phyloP scores from a whole-genome alignment of 2,329 filamentous ascomycete genomes.

The Hirsutella rhossiliensis region DNA sequence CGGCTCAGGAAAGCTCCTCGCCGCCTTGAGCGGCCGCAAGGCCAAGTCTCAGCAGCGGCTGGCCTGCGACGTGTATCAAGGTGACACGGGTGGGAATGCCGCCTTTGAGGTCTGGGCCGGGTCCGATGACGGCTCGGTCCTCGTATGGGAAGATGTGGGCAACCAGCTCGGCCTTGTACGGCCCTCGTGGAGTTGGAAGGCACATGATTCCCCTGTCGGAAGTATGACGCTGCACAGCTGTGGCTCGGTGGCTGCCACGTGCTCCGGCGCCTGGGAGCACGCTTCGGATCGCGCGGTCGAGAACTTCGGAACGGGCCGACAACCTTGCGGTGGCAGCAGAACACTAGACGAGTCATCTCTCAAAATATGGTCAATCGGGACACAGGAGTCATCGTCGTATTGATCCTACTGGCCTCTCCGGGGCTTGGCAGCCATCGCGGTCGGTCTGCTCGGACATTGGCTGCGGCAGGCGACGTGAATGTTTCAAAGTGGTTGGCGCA shows the following conservation, averaged over 20 bases:
- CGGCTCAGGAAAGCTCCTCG: constrained; percentile 43
- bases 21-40: constrained; percentile 36
- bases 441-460: not conserved
- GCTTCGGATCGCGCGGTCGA: constrained; percentile 2
- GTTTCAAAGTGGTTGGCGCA: not conserved
- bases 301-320: not conserved
- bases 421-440: not conserved
- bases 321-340: not conserved
- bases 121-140: constrained; percentile 38
- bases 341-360: constrained; percentile 10
- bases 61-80: constrained; percentile 40
- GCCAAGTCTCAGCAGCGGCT: constrained; percentile 44
- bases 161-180: constrained; percentile 27
- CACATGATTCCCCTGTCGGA: constrained; percentile 34
- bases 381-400: not conserved
- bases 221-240: constrained; percentile 38
- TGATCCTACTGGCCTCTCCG: not conserved
- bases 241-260: constrained; percentile 44
- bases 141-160: constrained; percentile 47
- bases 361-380: constrained; percentile 10
- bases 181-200: constrained; percentile 37
- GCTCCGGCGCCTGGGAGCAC: constrained; percentile 40
- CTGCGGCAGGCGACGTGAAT: not conserved
- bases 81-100: constrained; percentile 11
- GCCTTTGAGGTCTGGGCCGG: constrained; percentile 54